These are phyloP conservation scores for Dentipellis sp. DNA, from an alignment of 768 basidiomycete species.

Conservation along the genomic window DNA sequence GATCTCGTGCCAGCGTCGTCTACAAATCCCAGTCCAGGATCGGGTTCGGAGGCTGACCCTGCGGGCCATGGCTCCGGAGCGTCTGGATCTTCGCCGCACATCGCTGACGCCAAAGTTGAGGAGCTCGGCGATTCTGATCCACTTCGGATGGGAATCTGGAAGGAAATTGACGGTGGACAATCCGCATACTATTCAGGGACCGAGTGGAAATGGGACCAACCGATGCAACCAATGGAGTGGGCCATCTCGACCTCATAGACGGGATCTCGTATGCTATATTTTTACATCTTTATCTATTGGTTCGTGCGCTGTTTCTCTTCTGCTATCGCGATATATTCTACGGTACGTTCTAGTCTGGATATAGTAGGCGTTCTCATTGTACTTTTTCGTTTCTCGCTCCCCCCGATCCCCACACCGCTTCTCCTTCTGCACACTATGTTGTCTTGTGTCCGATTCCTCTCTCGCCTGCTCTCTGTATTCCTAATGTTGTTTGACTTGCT, in stretches of 20 bases:
- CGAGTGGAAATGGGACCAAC: conserved; percentile 68
- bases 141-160: conserved; percentile 50
- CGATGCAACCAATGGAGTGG: conserved; percentile 65
- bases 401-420: conserved; percentile 3
- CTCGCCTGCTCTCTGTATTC: conserved; percentile 9
- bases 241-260: conserved; percentile 54
- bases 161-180: conserved; percentile 72
- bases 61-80: conserved; percentile 24
- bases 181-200: conserved; percentile 49
- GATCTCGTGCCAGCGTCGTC: conserved; percentile 64
- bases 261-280: conserved; percentile 10
- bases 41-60: conserved; percentile 43
- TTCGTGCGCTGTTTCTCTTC: background rate
- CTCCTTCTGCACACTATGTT: background rate
- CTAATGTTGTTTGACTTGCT: conserved; percentile 14
- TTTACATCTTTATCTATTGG: conserved; percentile 11
- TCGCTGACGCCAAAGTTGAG: conserved; percentile 37
- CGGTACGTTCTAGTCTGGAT: background rate
- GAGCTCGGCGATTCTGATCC: conserved; percentile 29
- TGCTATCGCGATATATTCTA: background rate
- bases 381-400: background rate
- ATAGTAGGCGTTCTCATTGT: background rate
- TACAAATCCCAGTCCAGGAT: conserved; percentile 71
- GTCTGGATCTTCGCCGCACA: conserved; percentile 25
- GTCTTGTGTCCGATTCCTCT: conserved; percentile 1